Evolutionary conservation across 371 early-diverging fungal species (phyloP).

Genomic region (Nematocida homosporus): DNA sequence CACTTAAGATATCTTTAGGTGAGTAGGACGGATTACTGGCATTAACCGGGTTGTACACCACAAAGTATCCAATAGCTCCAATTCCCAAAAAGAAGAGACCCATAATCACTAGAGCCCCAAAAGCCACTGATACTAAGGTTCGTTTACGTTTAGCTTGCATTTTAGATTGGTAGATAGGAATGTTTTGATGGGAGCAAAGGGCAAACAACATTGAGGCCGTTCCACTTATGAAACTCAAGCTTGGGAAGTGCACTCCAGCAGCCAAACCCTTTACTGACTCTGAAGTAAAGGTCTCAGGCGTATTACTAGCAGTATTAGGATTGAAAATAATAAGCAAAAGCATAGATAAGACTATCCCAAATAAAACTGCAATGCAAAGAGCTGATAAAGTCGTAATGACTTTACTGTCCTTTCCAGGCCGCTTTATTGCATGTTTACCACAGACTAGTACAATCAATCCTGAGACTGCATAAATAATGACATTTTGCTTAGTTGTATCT

Average conservation of each 20-base stretch:
- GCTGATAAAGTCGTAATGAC: background rate
- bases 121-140: background rate
- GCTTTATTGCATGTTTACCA: background rate
- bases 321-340: background rate
- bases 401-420: background rate
- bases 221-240: background rate
- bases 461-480: background rate
- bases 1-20: background rate
- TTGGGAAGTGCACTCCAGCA: background rate
- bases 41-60: no score
- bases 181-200: slow-evolving; percentile 8
- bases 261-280: background rate
- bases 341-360: background rate
- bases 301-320: background rate
- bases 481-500: background rate
- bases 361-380: background rate
- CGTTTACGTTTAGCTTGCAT: background rate
- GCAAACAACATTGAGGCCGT: background rate
- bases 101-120: background rate
- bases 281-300: background rate
- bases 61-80: background rate
- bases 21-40: background rate
- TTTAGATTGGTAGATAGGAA: slow-evolving; percentile 6
- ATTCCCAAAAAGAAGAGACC: background rate
- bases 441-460: background rate